phyloP scores from a whole-genome alignment of 2,329 filamentous ascomycete genomes.

The Hypocrella siamensis region DNA sequence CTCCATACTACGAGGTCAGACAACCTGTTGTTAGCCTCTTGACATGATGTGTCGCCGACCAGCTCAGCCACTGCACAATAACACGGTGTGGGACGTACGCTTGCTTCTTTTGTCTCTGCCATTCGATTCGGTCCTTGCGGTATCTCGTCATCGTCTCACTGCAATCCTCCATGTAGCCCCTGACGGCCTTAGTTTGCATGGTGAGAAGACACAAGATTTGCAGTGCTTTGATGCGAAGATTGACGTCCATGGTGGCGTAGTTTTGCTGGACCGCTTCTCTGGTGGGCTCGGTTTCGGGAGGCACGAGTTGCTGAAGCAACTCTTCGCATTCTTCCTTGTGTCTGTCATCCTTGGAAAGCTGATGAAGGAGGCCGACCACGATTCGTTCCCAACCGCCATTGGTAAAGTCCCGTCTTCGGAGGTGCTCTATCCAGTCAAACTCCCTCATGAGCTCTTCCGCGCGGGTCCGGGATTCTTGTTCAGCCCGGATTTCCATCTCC shows the following conservation, averaged over 20 bases:
- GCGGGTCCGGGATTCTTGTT: constrained; percentile 41
- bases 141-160: constrained; percentile 88
- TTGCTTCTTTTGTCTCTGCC: constrained; percentile 61
- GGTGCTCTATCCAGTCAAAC: constrained; percentile 73
- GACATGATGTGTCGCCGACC: no score
- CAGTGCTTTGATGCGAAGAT: constrained; percentile 63
- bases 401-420: constrained; percentile 70
- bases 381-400: constrained; percentile 88
- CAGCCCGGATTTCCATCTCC: constrained; percentile 26
- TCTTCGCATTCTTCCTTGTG: constrained; percentile 61
- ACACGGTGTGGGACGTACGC: constrained; percentile 33
- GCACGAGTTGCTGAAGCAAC: constrained; percentile 67
- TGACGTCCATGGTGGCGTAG: constrained; percentile 67
- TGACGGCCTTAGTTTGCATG: constrained; percentile 70
- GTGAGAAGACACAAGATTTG: constrained; percentile 79
- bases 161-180: constrained; percentile 81
- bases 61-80: no score
- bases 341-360: constrained; percentile 62
- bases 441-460: constrained; percentile 61
- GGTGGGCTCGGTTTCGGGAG: constrained; percentile 58
- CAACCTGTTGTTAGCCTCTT: constrained; percentile 1
- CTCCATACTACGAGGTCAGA: constrained; percentile 36
- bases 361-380: constrained; percentile 71
- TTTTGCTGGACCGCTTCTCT: constrained; percentile 56
- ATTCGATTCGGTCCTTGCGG: constrained; percentile 89